Conservation (phyloP, 768 basidiomycete species). For the Leccinum arenicola region DNA sequence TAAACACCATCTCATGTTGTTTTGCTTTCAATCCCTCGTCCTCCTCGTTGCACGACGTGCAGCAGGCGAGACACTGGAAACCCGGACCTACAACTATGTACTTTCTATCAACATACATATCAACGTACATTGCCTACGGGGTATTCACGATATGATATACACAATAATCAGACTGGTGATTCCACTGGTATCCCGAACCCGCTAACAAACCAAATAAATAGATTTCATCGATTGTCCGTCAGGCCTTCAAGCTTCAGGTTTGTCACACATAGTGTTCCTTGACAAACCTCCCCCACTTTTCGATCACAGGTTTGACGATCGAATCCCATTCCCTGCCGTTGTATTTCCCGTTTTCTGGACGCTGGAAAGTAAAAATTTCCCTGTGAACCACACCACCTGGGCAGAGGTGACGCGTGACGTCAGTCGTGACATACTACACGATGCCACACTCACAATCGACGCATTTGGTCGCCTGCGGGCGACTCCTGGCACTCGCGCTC, state of each 20-base stretch:
- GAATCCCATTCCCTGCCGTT: slow-evolving; percentile 71
- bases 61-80: slow-evolving; percentile 58
- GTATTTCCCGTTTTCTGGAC: slow-evolving; percentile 49
- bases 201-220: not conserved
- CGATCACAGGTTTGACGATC: slow-evolving; percentile 72
- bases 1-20: slow-evolving; percentile 81
- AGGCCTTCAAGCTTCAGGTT: not conserved
- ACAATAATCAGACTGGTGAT: not conserved
- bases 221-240: not conserved
- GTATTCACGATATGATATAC: not conserved
- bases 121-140: not conserved
- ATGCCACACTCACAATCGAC: slow-evolving; percentile 42
- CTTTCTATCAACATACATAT: not conserved
- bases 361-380: slow-evolving; percentile 76
- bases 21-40: slow-evolving; percentile 81
- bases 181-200: not conserved
- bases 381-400: slow-evolving; percentile 61
- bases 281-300: slow-evolving; percentile 72
- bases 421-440: not conserved
- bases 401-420: not conserved
- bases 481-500: slow-evolving; percentile 3
- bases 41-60: slow-evolving; percentile 70
- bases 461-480: slow-evolving; percentile 32
- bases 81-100: slow-evolving; percentile 33
- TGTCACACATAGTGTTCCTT: slow-evolving; percentile 30